A percentile compares a stretch with the other conserved stretches of the same genome.
Conservation (phyloP, 495 filamentous ascomycete genomes). For the Penicillium riverlandense region DNA sequence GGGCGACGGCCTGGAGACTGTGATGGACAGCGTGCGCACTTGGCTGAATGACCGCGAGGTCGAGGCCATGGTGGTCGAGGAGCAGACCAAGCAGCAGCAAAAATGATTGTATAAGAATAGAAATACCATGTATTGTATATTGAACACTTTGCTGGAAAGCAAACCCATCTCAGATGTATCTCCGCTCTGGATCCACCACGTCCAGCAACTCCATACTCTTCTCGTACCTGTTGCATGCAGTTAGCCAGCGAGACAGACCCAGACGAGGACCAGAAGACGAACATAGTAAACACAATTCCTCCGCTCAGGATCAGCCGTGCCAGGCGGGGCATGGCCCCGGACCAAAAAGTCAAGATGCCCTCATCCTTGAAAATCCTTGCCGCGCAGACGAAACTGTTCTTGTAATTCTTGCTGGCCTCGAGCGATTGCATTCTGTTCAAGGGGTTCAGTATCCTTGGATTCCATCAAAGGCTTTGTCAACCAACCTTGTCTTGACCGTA, state of each 20-base stretch:
- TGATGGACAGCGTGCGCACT: slow-evolving; percentile 72
- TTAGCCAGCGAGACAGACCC: slow-evolving; percentile 5
- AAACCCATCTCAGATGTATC: slow-evolving; percentile 56
- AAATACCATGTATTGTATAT: slow-evolving; percentile 15
- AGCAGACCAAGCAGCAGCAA: slow-evolving; percentile 19
- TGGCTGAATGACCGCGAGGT: slow-evolving; percentile 80
- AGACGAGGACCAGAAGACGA: slow-evolving; percentile 14
- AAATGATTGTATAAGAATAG: background rate
- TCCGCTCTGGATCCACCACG: slow-evolving; percentile 70
- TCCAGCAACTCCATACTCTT: slow-evolving; percentile 91
- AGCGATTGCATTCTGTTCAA: slow-evolving; percentile 83
- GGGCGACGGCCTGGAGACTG: slow-evolving; percentile 59
- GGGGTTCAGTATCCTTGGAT: slow-evolving; percentile 3
- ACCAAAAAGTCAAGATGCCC: slow-evolving; percentile 87
- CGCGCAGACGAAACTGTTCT: slow-evolving; percentile 83
- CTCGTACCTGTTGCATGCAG: slow-evolving; percentile 60
- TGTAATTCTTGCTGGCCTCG: slow-evolving; percentile 75
- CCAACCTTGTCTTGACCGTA: slow-evolving; percentile 82
- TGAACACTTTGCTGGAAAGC: slow-evolving; percentile 1
- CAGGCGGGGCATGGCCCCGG: slow-evolving; percentile 79
- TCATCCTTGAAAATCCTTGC: slow-evolving; percentile 80
- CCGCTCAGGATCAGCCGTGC: slow-evolving; percentile 82
- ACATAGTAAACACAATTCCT: slow-evolving; percentile 97
- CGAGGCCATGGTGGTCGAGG: slow-evolving; percentile 52
- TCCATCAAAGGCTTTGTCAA: background rate